phyloP scores from a whole-genome alignment of 768 basidiomycete species.

The button mushroom (Agaricus bisporus) region DNA sequence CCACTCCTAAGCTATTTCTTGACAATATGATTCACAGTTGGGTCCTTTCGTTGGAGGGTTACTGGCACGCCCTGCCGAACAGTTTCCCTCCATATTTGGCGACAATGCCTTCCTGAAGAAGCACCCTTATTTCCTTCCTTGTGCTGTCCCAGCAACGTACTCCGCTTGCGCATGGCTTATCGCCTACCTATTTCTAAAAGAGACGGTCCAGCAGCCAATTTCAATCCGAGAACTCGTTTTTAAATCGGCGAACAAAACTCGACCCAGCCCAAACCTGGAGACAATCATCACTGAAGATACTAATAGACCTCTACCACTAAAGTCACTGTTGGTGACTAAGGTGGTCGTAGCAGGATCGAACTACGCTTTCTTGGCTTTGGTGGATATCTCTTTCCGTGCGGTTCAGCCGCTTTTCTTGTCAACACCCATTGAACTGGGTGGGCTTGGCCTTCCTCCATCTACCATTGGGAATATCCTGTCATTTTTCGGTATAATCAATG shows the following conservation, averaged over 20 bases:
- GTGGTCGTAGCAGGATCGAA: constrained; percentile 60
- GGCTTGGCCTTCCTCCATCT: constrained; percentile 62
- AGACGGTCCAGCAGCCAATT: constrained; percentile 23
- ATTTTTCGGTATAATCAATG: constrained; percentile 55
- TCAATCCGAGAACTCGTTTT: constrained; percentile 12
- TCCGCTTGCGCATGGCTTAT: constrained; percentile 41
- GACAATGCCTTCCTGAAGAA: constrained; percentile 33
- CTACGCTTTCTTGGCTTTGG: constrained; percentile 56
- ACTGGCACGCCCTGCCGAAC: constrained; percentile 42
- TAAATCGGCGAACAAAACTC: constrained; percentile 8
- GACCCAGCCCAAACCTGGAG: constrained; percentile 3
- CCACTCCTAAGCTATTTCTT: no score
- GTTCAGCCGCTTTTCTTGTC: constrained; percentile 68
- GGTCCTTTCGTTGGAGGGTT: constrained; percentile 48
- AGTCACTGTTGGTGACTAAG: constrained; percentile 41
- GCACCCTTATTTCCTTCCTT: constrained; percentile 58
- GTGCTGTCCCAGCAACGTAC: constrained; percentile 51
- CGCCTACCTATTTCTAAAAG: constrained; percentile 41
- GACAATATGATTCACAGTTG: constrained; percentile 3
- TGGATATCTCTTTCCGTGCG: constrained; percentile 62
- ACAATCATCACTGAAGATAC: constrained; percentile 1
- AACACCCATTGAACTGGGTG: constrained; percentile 64
- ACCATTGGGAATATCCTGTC: constrained; percentile 62
- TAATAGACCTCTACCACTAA: constrained; percentile 41
- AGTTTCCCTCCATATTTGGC: constrained; percentile 38